Conservation (phyloP, 2,329 filamentous ascomycete species). For the Fusarium napiforme region DNA sequence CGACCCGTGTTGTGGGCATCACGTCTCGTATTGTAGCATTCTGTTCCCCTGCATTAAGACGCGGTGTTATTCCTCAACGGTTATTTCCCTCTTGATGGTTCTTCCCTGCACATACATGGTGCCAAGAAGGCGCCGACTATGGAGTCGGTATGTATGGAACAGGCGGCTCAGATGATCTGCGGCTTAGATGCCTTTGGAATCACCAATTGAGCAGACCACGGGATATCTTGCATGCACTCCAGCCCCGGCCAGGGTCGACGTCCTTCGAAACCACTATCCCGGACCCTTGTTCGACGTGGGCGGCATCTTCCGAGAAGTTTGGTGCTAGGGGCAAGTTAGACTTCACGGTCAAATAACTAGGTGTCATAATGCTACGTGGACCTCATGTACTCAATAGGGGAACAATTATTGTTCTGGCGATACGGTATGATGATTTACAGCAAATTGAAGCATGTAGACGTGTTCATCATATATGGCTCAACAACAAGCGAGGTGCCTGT, state of each 20-base stretch:
- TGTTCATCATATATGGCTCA: background rate
- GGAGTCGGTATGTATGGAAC: slow-evolving; percentile 6
- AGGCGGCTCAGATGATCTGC: slow-evolving; percentile 36
- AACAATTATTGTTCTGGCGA: background rate
- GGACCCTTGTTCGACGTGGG: slow-evolving; percentile 4
- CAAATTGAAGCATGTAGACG: background rate
- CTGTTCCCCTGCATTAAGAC: slow-evolving; percentile 7
- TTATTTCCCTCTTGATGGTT: background rate
- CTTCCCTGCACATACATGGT: background rate
- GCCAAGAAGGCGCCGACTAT: slow-evolving; percentile 3
- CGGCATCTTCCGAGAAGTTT: slow-evolving; percentile 32
- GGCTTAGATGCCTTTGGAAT: slow-evolving; percentile 23
- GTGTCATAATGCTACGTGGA: slow-evolving; percentile 21
- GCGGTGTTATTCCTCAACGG: background rate
- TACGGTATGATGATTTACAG: background rate
- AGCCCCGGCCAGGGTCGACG: background rate
- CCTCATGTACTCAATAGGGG: slow-evolving; percentile 11
- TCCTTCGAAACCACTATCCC: slow-evolving; percentile 10
- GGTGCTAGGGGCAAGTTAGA: slow-evolving; percentile 6
- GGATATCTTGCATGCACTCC: slow-evolving; percentile 14
- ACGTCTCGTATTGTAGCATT: slow-evolving; percentile 14
- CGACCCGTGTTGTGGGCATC: background rate
- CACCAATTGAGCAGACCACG: slow-evolving; percentile 31
- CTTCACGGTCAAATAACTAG: slow-evolving; percentile 11
- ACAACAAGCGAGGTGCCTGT: slow-evolving; percentile 8